These are phyloP conservation scores for Trichoderma breve DNA, from an alignment of 2,329 filamentous ascomycete genomes.

Conservation along the genomic window DNA sequence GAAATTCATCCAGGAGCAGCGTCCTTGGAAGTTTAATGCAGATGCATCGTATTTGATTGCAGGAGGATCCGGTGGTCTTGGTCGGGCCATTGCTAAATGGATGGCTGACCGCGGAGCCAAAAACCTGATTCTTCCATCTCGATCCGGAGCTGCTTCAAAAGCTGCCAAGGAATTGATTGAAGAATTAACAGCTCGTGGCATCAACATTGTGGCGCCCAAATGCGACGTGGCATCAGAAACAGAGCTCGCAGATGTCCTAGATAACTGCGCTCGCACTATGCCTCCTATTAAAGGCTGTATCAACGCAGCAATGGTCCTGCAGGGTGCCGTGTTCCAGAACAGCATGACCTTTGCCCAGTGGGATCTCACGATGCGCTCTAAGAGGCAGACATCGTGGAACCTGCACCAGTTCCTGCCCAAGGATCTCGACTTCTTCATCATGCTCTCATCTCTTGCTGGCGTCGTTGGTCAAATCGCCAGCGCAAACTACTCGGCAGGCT, in stretches of 20 bases:
- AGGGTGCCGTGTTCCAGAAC: conserved; percentile 32
- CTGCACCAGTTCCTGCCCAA: conserved; percentile 26
- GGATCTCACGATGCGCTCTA: conserved; percentile 30
- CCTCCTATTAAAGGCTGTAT: conserved; percentile 29
- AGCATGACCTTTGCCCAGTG: conserved; percentile 31
- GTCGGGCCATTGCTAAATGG: too few relatives aligned
- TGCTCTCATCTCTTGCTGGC: conserved; percentile 36
- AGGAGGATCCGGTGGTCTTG: too few relatives aligned
- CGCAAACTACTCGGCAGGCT: conserved; percentile 40
- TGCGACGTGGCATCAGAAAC: conserved; percentile 23
- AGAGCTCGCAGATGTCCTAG: conserved; percentile 10
- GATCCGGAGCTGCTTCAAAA: too few relatives aligned
- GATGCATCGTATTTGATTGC: too few relatives aligned
- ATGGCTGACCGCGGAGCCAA: too few relatives aligned
- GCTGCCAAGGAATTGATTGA: too few relatives aligned
- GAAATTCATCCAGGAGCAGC: too few relatives aligned
- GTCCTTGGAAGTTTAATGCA: too few relatives aligned
- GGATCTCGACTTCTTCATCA: conserved; percentile 39
- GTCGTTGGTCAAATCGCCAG: conserved; percentile 35
- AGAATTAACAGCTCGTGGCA: too few relatives aligned
- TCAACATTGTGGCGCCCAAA: background rate
- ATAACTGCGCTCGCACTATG: conserved; percentile 21
- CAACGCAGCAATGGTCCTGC: conserved; percentile 31
- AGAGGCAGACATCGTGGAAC: conserved; percentile 33
- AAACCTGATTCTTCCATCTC: too few relatives aligned